Evolutionary conservation across 768 basidiomycete species (phyloP).

Genomic region (Amanita pallidorosea): DNA sequence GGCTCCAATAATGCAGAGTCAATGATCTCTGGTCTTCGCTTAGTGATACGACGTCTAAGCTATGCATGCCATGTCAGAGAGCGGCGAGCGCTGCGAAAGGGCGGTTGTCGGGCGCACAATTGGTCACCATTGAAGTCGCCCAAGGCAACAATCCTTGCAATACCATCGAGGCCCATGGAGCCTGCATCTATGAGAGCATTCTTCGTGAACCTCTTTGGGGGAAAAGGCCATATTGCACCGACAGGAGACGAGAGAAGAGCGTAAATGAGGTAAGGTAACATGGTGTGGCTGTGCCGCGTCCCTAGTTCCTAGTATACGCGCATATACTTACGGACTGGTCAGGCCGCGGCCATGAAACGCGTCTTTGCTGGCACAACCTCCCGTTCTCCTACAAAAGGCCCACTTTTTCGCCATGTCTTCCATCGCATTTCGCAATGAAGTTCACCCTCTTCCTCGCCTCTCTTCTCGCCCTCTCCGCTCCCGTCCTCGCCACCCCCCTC

Average conservation of each 20-base stretch:
- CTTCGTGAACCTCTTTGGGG: conserved; percentile 73
- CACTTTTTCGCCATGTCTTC: not conserved
- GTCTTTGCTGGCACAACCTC: not conserved
- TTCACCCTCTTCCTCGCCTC: conserved; percentile 13
- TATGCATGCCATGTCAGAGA: conserved; percentile 18
- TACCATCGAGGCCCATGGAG: conserved; percentile 62
- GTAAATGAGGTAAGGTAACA: not conserved
- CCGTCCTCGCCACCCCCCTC: conserved; percentile 11
- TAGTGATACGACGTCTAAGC: conserved; percentile 74
- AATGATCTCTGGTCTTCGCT: conserved; percentile 67
- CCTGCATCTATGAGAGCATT: conserved; percentile 78
- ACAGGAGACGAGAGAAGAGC: conserved; percentile 6
- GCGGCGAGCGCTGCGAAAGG: not conserved
- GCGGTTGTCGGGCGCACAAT: conserved; percentile 46
- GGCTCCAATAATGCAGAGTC: conserved; percentile 74
- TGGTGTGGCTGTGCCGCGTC: not conserved
- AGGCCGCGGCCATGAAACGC: not conserved
- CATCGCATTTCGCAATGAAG: conserved; percentile 10
- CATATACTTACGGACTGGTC: too few species aligned
- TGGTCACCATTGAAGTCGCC: conserved; percentile 97
- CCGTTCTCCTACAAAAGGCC: not conserved
- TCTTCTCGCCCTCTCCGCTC: conserved; percentile 15
- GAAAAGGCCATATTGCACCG: conserved; percentile 67
- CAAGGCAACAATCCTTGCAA: conserved; percentile 72
- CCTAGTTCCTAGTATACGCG: too few species aligned